Conservation (phyloP, 495 filamentous ascomycete species). For the Lasiosphaeriaceae sp. region DNA sequence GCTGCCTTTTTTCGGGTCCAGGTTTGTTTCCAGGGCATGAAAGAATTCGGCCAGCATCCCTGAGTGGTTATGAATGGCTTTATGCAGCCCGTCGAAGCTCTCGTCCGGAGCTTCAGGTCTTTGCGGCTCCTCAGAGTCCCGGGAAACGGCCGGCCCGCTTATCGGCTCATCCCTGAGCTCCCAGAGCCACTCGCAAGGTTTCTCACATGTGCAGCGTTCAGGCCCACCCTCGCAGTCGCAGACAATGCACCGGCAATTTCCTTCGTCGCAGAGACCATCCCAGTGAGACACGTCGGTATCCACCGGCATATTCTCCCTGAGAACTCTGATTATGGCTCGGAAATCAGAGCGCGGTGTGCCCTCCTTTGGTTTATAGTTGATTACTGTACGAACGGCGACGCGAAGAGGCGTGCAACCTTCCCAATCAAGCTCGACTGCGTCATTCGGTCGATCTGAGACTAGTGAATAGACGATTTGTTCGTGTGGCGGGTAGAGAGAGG, state of each 20-base stretch:
- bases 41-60: conserved; percentile 13
- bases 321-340: neutral
- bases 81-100: neutral
- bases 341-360: neutral
- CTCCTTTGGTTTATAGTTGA: neutral
- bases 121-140: neutral
- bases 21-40: too few relatives aligned
- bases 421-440: conserved; percentile 7
- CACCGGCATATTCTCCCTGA: conserved; percentile 12
- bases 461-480: conserved; percentile 7
- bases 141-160: conserved; percentile 2
- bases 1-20: too few relatives aligned
- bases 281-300: conserved; percentile 13
- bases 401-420: conserved; percentile 12
- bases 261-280: neutral
- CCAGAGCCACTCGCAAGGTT: conserved; percentile 2
- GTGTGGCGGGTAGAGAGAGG: neutral
- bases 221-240: neutral
- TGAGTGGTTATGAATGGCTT: neutral
- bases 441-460: conserved; percentile 1
- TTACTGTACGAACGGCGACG: neutral
- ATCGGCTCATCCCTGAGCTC: conserved; percentile 12
- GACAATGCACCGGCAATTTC: neutral
- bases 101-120: neutral
- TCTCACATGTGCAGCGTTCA: too few relatives aligned